Evolutionary conservation across 352 stramenopile genomes (phyloP).

Genomic region (Salisapilia sapeloensis): DNA sequence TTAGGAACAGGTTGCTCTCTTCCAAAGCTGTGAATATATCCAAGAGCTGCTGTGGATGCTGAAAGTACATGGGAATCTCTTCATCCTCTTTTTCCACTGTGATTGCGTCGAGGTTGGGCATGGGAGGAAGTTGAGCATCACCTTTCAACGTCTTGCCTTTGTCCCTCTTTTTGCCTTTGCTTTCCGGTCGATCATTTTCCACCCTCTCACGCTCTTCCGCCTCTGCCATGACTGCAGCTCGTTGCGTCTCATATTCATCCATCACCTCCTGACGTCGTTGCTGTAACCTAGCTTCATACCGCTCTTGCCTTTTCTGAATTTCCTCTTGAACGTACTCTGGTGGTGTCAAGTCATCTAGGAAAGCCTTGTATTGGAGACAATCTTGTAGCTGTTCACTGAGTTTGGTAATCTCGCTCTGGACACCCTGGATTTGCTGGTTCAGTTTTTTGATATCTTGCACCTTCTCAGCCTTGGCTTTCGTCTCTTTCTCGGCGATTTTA

Average conservation of each 20-base stretch:
- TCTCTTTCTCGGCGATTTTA: slow-evolving; percentile 88
- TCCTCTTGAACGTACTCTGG: slow-evolving; percentile 77
- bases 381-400: slow-evolving; percentile 88
- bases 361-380: slow-evolving; percentile 88
- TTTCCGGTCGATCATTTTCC: slow-evolving; percentile 38
- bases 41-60: slow-evolving; percentile 84
- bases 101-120: slow-evolving; percentile 55
- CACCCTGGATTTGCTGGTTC: slow-evolving; percentile 89
- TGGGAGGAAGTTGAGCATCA: slow-evolving; percentile 24
- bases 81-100: slow-evolving; percentile 65
- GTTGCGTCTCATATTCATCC: slow-evolving; percentile 46
- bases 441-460: slow-evolving; percentile 91
- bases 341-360: slow-evolving; percentile 85
- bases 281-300: slow-evolving; percentile 39
- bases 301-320: slow-evolving; percentile 40
- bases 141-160: slow-evolving; percentile 17
- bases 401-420: slow-evolving; percentile 90
- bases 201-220: slow-evolving; percentile 43
- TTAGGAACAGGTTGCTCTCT: slow-evolving; percentile 92
- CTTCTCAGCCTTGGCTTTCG: slow-evolving; percentile 88
- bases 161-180: slow-evolving; percentile 34
- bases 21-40: slow-evolving; percentile 89
- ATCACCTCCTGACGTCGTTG: slow-evolving; percentile 56
- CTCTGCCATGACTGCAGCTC: slow-evolving; percentile 27
- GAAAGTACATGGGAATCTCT: slow-evolving; percentile 92